Base-by-base conservation (phyloP, 441 rosid genomes). In the Codiaeum variegatum region DNA sequence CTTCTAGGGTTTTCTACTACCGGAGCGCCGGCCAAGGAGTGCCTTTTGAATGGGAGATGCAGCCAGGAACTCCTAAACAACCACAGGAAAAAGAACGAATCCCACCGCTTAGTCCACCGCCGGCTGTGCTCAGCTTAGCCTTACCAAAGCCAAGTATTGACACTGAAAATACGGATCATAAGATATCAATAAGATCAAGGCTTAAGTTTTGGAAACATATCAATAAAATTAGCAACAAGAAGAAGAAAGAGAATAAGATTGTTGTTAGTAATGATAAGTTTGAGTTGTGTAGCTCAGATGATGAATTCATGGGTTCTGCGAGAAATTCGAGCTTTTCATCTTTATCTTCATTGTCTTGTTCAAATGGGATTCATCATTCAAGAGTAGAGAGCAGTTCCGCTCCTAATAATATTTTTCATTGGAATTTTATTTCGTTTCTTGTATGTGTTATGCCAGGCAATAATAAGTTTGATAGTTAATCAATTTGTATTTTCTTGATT, bases 1-100 rank as follows among this genome's bases (percentile, higher is more conserved):
- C 97, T 8, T 82, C 86, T 0, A 79, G 84, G 19, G 12, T 77
- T 8, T 74, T 73, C 26, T 84, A 83, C 64, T 79, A 74, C 72
- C 81, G 82, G 72, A 75, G 78, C 62, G 11, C 8, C 11, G 66
- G 81, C 1, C 84, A 80, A 36, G 94, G 97, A 7, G 84, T 90
- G 55, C 96, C 95, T 11, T 91, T 91, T 66, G 51, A 85, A n/a
- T 93, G 98, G 98, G 93, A 93, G 73, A 79, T 70, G 87, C 84
- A 80, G 49, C 97, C 95, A 0, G 97, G 95, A 64, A 91, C 85
- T 1, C 88, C 93, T 6, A 89, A 84, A 70, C 68, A 83, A 63
- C 84, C 82, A 0, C 89, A 83, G 0, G 69, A 76, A 59, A 77
- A 81, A 65, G 84, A 78, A 2, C 69, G 44, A 0, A 42, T 83